Evolutionary conservation across 2,329 filamentous ascomycete species (phyloP).

Genomic region (Ophiostoma tasmaniense): DNA sequence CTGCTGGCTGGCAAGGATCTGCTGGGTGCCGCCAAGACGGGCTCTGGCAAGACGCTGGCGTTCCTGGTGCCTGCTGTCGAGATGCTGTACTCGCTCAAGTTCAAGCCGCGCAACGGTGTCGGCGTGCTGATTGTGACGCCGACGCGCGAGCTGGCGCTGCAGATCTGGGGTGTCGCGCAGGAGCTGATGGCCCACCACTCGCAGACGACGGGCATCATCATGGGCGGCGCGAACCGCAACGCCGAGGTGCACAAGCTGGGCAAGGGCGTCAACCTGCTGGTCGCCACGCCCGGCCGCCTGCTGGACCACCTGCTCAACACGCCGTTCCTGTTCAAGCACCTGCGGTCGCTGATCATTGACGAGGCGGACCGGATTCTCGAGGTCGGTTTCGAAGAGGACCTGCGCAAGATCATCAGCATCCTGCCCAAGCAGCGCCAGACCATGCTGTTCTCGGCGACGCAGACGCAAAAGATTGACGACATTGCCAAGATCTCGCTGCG

Average conservation of each 20-base stretch:
- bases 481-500: slow-evolving; percentile 87
- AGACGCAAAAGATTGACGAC: slow-evolving; percentile 98
- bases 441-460: slow-evolving; percentile 97
- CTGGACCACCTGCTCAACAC: slow-evolving; percentile 94
- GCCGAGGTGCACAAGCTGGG: slow-evolving; percentile 89
- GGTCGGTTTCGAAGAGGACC: slow-evolving; percentile 97
- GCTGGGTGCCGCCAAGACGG: slow-evolving; percentile 83
- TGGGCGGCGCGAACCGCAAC: slow-evolving; percentile 83
- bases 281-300: slow-evolving; percentile 85
- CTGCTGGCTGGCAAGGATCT: slow-evolving; percentile 81
- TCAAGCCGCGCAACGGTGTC: slow-evolving; percentile 90
- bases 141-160: slow-evolving; percentile 85
- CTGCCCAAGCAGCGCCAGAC: slow-evolving; percentile 83
- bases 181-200: slow-evolving; percentile 90
- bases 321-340: slow-evolving; percentile 83
- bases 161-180: slow-evolving; percentile 90
- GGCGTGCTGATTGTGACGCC: slow-evolving; percentile 90
- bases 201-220: slow-evolving; percentile 66
- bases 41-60: slow-evolving; percentile 87
- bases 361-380: slow-evolving; percentile 95
- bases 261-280: slow-evolving; percentile 90
- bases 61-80: slow-evolving; percentile 93
- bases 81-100: slow-evolving; percentile 80
- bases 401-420: slow-evolving; percentile 93
- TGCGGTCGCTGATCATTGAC: slow-evolving; percentile 87